Percentiles rank a stretch among this genome's conserved stretches.
These are phyloP conservation scores for Orbilia quercus DNA, from an alignment of 2,329 filamentous ascomycete species.

Conservation along the genomic window DNA sequence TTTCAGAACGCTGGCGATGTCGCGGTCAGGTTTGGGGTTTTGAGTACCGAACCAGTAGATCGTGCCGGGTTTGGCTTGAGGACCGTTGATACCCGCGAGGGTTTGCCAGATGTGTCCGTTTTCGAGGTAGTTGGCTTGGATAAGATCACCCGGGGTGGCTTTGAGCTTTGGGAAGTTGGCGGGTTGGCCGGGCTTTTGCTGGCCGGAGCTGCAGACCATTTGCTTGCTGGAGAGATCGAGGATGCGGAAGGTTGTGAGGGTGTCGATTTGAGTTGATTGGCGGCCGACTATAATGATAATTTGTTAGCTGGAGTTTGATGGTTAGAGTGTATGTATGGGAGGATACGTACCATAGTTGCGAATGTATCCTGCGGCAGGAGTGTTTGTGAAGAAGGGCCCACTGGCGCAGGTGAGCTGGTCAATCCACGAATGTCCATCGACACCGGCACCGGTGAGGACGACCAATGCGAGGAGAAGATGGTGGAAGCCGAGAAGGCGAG, in stretches of 20 bases:
- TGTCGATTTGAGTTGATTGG: slow-evolving; percentile 49
- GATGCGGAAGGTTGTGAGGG: slow-evolving; percentile 51
- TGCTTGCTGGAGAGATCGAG: slow-evolving; percentile 38
- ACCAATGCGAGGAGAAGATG: slow-evolving; percentile 23
- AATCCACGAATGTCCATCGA: slow-evolving; percentile 41
- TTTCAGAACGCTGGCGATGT: slow-evolving; percentile 51
- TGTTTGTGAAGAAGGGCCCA: slow-evolving; percentile 31
- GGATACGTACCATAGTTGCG: slow-evolving; percentile 50
- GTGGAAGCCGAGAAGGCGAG: slow-evolving; percentile 42
- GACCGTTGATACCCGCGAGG: slow-evolving; percentile 36
- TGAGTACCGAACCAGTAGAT: slow-evolving; percentile 59
- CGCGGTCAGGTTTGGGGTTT: slow-evolving; percentile 52
- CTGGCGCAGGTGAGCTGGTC: slow-evolving; percentile 57
- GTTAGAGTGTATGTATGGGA: neutral
- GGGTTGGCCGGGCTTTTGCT: slow-evolving; percentile 32
- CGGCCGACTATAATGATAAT: slow-evolving; percentile 34
- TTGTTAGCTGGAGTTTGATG: neutral
- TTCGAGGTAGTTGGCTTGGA: slow-evolving; percentile 58
- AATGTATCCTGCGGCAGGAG: slow-evolving; percentile 51
- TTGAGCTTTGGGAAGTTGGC: slow-evolving; percentile 54
- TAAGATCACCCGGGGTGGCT: slow-evolving; percentile 57
- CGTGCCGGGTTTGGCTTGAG: slow-evolving; percentile 47
- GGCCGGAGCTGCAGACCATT: slow-evolving; percentile 35
- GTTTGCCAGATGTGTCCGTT: slow-evolving; percentile 59
- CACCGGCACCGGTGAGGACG: slow-evolving; percentile 29